Evolutionary conservation across 257 asterid genomes (phyloP).

Genomic region (Nicotiana sylvestris): DNA sequence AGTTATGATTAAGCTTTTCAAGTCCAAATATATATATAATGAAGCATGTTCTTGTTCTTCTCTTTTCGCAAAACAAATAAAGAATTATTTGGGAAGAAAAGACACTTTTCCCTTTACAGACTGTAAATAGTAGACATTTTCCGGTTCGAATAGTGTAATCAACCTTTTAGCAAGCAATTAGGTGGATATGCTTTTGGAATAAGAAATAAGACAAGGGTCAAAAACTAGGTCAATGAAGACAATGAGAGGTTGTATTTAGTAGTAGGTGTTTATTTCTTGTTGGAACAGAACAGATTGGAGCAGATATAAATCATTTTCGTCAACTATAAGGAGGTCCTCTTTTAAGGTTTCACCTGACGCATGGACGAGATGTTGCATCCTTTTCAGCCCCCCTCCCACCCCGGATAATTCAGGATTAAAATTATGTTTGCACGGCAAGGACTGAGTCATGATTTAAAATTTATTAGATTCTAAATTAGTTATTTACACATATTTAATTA

Average conservation of each 20-base stretch:
- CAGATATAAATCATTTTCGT: not conserved
- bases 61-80: too few species aligned
- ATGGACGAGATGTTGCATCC: conserved; percentile 14
- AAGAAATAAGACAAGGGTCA: conserved; percentile 1
- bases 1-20: not conserved
- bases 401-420: too few species aligned
- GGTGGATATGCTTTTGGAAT: conserved; percentile 7
- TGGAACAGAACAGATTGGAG: not conserved
- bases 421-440: too few species aligned
- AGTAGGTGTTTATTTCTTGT: not conserved
- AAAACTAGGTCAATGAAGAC: not conserved
- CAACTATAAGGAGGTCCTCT: not conserved
- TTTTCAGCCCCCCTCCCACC: not conserved
- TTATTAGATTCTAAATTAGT: too few species aligned
- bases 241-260: not conserved
- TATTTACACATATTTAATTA: too few species aligned
- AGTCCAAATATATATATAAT: not conserved
- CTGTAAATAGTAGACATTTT: not conserved
- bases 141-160: not conserved
- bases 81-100: too few species aligned
- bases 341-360: not conserved
- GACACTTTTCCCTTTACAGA: too few species aligned
- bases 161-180: not conserved
- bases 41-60: too few species aligned
- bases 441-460: too few species aligned